Evolutionary conservation across 306 rosid genomes (phyloP), one percentile per base, ranked within the genome.

Genomic region (Mimosa bimucronata): DNA sequence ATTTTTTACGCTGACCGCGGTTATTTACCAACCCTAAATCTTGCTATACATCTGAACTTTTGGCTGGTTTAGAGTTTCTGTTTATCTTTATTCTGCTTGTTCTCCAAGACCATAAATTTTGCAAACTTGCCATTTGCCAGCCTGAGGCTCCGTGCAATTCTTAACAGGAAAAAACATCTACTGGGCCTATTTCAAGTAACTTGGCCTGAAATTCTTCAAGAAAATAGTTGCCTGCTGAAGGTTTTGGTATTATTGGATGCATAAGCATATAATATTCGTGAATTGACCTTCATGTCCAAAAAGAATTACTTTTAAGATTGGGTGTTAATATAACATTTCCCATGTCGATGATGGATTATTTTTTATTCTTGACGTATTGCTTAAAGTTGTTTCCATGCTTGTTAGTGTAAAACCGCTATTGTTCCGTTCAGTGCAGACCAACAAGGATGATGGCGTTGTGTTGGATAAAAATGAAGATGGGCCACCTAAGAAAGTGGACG

Each of bases 351-450:
- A 23, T 50, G 7, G 25, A 50, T 50, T 50, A 5, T 50, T 50
- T 50, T 19, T 50, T 18, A 18, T 45, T 45, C n/a, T 45, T 45
- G 2, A 2, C 4, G 23, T 18, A 23, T 41, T 37, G 46, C 73
- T 10, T 65, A 31, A 74, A 80, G 81, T 72, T 66, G 80, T 34
- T 70, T 88, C 66, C 80, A 37, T 84, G 82, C 19, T 80, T 84
- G 84, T 85, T 84, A 80, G 87, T 90, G 91, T 92, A 86, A 89
- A 91, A 85, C 86, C 83, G 84, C 78, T 82, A 82, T 78, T 81
- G 76, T 77, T 87, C 87, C 87, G 89, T 95, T 88, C 98, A 95
- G 99, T 89, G 94, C 99, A 95, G 99, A 89, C 91, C 90, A 89
- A 23, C 0, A 53, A 86, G 89, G 97, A 87, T 83, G 89, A 83